Base-by-base conservation (phyloP, 73 alveolate genomes). In the Paramecium primaurelia region DNA sequence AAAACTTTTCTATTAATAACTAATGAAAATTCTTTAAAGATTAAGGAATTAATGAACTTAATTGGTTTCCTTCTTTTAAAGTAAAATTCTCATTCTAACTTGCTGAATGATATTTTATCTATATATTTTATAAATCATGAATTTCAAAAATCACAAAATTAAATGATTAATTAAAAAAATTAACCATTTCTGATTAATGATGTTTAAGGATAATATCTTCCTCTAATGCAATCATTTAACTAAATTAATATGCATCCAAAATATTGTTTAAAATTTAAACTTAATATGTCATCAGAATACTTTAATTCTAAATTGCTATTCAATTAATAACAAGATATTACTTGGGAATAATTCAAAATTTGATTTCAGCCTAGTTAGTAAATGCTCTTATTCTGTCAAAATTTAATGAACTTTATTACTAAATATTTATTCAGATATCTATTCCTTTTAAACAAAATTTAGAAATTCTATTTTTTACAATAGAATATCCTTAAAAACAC, bases 101-200 rank as follows among this genome's bases (percentile, higher is more conserved):
- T 30, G 36, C 47, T n/a, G 88, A 75, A 18, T 38, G 68, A 75
- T 42, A 38, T 38, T 36, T 38, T n/a, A 75, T 75, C 14, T 75
- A 22, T 18, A 75, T 75, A 10, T 75, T 75, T 75, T 75, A 2
- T 3, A 42, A 12, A 7, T 25, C 60, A 42, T 75, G 88, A 36
- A 75, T 75, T 75, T 42, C 60, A 75, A 42, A 38, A 16, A 75
- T 75, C 28, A 75, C 47, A 75, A 38, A 75, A 42, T 34, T 38
- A 20, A 38, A 75, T 2, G 58, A 42, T 38, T 75, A 38, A 75
- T 9, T 38, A 18, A 75, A 75, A 18, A 38, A 38, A 25, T 75
- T 75, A 38, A 75, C 38, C 88, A 75, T 75, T 38, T 75, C 88
- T 36, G 88, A 75, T 18, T 75, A 20, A 36, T 75, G 68, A 38